A percentile compares a stretch with the other conserved stretches of the same genome.
Evolutionary conservation across 1,139 yeast species (phyloP).

Genomic region (Debaryomyces coudertii): DNA sequence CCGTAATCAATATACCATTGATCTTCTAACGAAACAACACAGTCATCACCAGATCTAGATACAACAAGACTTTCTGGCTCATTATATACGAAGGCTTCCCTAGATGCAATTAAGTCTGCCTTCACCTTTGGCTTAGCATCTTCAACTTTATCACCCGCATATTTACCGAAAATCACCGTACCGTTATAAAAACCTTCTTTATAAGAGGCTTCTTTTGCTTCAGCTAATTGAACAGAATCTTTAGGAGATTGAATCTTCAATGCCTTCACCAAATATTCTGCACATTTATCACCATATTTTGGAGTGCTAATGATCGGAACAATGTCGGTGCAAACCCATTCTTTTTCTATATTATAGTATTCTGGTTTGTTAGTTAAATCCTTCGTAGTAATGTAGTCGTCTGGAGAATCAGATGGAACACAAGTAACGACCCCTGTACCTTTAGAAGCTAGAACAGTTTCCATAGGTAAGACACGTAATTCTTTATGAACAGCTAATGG

Average conservation of each 20-base stretch:
- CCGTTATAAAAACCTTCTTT: constrained; percentile 97
- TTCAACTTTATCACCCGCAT: constrained; percentile 89
- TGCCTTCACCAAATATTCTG: constrained; percentile 81
- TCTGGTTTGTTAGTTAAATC: constrained; percentile 91
- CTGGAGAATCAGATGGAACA: constrained; percentile 98
- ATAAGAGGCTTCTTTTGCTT: constrained; percentile 93
- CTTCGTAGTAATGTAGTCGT: constrained; percentile 83
- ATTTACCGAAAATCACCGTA: constrained; percentile 75
- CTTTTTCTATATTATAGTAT: constrained; percentile 80
- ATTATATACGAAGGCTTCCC: constrained; percentile 84
- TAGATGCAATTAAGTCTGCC: constrained; percentile 74
- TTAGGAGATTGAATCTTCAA: constrained; percentile 94
- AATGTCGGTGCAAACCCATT: constrained; percentile 82
- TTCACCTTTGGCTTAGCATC: constrained; percentile 86
- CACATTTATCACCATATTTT: constrained; percentile 87
- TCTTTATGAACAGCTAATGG: constrained; percentile 76
- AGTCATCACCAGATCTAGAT: constrained; percentile 95
- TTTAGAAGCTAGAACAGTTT: constrained; percentile 88
- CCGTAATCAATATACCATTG: constrained; percentile 99
- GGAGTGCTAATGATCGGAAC: constrained; percentile 78
- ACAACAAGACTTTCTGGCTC: constrained; percentile 92
- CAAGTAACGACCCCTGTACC: constrained; percentile 99
- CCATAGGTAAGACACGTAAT: constrained; percentile 93
- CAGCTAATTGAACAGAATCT: constrained; percentile 81
- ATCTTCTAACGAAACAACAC: constrained; percentile 96